phyloP scores from a whole-genome alignment of 305 asterid genomes.

The Ajuga reptans region DNA sequence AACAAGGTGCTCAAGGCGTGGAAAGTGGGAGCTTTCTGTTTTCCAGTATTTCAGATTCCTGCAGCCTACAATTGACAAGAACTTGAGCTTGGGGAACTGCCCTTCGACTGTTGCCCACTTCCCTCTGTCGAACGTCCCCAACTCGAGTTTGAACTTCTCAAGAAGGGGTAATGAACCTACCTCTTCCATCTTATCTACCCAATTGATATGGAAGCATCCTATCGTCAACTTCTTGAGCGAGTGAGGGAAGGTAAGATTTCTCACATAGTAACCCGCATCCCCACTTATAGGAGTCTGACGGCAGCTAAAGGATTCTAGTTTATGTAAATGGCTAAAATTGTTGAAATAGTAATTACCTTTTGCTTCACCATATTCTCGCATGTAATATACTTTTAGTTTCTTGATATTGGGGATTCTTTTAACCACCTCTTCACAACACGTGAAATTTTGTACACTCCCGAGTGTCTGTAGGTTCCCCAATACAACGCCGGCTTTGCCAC shows the following conservation, averaged over 20 bases:
- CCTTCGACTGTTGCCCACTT: slow-evolving; percentile 16
- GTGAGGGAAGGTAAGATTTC: slow-evolving; percentile 4
- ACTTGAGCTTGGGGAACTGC: neutral
- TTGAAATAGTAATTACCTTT: neutral
- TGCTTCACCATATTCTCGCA: no score
- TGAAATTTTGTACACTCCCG: neutral
- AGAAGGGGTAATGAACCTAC: neutral
- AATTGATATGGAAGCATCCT: no score
- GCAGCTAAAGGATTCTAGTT: neutral
- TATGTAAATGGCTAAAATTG: neutral
- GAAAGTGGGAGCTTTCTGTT: neutral
- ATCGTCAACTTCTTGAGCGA: slow-evolving; percentile 17
- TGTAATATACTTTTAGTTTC: neutral
- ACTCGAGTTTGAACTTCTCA: neutral
- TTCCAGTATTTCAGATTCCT: neutral
- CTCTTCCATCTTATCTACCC: neutral
- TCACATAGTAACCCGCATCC: no score
- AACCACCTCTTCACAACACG: neutral
- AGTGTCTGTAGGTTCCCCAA: neutral
- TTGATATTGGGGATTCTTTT: slow-evolving; percentile 9
- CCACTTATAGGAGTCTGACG: neutral
- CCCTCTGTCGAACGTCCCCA: neutral
- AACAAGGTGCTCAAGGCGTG: slow-evolving; percentile 16
- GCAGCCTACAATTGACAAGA: neutral
- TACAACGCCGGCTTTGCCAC: neutral